A percentile compares a stretch with the other conserved stretches of the same genome.
phyloP scores from a whole-genome alignment of 1,284 basidiomycete genomes.

The Termitomyces sp. region DNA sequence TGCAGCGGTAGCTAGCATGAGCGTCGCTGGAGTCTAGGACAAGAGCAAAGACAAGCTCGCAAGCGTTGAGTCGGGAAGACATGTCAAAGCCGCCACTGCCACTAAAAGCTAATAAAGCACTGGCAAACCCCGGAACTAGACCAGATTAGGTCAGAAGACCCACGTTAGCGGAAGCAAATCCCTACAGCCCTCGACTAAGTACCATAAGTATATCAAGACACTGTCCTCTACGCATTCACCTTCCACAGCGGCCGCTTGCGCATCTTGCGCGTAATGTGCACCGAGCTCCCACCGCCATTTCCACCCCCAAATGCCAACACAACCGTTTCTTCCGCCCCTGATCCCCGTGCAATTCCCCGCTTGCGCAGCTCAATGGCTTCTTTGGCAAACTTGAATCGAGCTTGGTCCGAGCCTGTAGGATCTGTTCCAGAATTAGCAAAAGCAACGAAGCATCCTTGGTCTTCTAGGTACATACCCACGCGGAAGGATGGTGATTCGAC shows the following conservation, averaged over 20 bases:
- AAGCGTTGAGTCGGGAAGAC: slow-evolving; percentile 21
- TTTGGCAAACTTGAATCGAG: slow-evolving; percentile 86
- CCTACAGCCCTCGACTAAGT: background rate
- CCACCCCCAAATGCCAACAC: slow-evolving; percentile 79
- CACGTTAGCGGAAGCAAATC: slow-evolving; percentile 24
- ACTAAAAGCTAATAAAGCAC: slow-evolving; percentile 28
- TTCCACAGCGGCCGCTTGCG: slow-evolving; percentile 82
- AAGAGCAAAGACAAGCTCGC: slow-evolving; percentile 14
- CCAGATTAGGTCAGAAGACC: slow-evolving; percentile 24
- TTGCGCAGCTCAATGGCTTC: slow-evolving; percentile 80
- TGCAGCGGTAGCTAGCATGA: slow-evolving; percentile 9
- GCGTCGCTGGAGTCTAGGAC: slow-evolving; percentile 8
- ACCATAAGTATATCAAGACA: slow-evolving; percentile 1
- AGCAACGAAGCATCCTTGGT: slow-evolving; percentile 10
- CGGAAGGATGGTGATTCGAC: slow-evolving; percentile 73
- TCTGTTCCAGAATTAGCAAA: slow-evolving; percentile 15
- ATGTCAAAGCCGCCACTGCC: slow-evolving; percentile 34
- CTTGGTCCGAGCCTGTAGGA: slow-evolving; percentile 67
- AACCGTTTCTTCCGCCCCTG: slow-evolving; percentile 74
- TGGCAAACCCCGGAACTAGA: slow-evolving; percentile 32
- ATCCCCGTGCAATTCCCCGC: slow-evolving; percentile 54
- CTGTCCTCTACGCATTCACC: slow-evolving; percentile 58
- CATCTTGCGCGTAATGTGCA: slow-evolving; percentile 82
- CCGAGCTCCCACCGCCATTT: slow-evolving; percentile 64
- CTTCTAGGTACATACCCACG: slow-evolving; percentile 49